Evolutionary conservation across 352 stramenopile genomes (phyloP).

Genomic region (Aphanomyces invadans): DNA sequence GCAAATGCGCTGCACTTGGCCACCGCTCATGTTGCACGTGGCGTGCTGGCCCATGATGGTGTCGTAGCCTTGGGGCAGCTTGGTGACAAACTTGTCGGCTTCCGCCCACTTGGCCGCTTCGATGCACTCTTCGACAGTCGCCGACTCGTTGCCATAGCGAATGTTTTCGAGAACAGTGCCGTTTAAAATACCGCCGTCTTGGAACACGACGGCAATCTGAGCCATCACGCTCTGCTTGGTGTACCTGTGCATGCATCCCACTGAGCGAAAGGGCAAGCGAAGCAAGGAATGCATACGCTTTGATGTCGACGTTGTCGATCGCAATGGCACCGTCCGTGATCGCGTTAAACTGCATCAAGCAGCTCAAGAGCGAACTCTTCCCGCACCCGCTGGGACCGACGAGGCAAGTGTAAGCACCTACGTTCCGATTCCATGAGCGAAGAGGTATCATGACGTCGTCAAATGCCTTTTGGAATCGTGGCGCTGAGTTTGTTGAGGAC

Average conservation of each 20-base stretch:
- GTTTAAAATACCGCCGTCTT: slow-evolving; percentile 25
- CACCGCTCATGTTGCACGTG: slow-evolving; percentile 80
- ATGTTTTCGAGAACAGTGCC: slow-evolving; percentile 26
- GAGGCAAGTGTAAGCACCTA: slow-evolving; percentile 25
- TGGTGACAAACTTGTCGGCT: slow-evolving; percentile 55
- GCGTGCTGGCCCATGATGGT: slow-evolving; percentile 54
- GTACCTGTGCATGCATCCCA: not conserved
- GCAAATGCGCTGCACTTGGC: slow-evolving; percentile 81
- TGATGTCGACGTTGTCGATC: slow-evolving; percentile 20
- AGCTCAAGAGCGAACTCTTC: slow-evolving; percentile 25
- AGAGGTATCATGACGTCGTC: not conserved
- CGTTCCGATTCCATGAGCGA: not conserved
- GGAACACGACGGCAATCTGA: slow-evolving; percentile 23
- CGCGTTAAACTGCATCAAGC: slow-evolving; percentile 20
- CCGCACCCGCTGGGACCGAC: slow-evolving; percentile 23
- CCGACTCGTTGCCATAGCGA: slow-evolving; percentile 22
- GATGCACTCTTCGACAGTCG: slow-evolving; percentile 23
- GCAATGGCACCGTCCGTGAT: slow-evolving; percentile 21
- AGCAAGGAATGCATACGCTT: not conserved
- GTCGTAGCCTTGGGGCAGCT: slow-evolving; percentile 72
- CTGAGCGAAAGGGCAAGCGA: not conserved
- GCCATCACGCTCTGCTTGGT: slow-evolving; percentile 20
- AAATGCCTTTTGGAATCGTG: slow-evolving; percentile 17
- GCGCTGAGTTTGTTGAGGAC: slow-evolving; percentile 17
- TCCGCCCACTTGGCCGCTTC: slow-evolving; percentile 24